Base-by-base conservation (phyloP, 2,329 filamentous ascomycete genomes). In the Dactylellina cionopaga region DNA sequence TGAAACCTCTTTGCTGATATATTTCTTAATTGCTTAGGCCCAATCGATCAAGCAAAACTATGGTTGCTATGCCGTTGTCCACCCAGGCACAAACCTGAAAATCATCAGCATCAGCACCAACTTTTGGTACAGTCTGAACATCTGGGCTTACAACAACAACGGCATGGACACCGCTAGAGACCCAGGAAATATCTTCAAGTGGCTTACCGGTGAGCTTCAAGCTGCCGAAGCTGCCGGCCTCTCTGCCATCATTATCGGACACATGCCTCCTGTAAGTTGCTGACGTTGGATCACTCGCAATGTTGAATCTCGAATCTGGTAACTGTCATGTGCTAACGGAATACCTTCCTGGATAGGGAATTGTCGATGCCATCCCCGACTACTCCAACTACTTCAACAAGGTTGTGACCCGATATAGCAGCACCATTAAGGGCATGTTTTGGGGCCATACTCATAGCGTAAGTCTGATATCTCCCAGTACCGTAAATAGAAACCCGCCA, bases 41-140 rank as follows among this genome's bases (percentile, higher is more conserved):
- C 51, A 64, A 46, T 71, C 66, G 4, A 64, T 71, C n/a, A 75
- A 82, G 47, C 78, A 78, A 13, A 77, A 75, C 59, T 64, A 44
- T 31, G 79, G 79, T 17, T 87, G 87, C 27, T 65, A 65, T 77
- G 84, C 85, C 2, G 80, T 81, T 6, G 79, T 80, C 51, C 80
- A 83, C 46, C 80, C 82, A 3, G 76, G 78, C 25, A 81, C 80
- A 15, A 84, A 85, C 70, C 79, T 88, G 24, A 82, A 85, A 22
- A 79, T 88, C 75, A 87, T 88, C 76, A 86, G 85, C 2, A 80
- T 88, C 75, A 87, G 86, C 80, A 87, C 85, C 15, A 86, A 87
- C 77, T 78, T 87, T 71, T 87, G 84, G 79, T 88, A 88, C 77
- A 82, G 81, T n/a, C 79, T 83, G 71, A 88, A 88, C 80, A 86